Base-by-base conservation (phyloP, 2,329 filamentous ascomycete genomes). In the Pseudocercospora ulei region DNA sequence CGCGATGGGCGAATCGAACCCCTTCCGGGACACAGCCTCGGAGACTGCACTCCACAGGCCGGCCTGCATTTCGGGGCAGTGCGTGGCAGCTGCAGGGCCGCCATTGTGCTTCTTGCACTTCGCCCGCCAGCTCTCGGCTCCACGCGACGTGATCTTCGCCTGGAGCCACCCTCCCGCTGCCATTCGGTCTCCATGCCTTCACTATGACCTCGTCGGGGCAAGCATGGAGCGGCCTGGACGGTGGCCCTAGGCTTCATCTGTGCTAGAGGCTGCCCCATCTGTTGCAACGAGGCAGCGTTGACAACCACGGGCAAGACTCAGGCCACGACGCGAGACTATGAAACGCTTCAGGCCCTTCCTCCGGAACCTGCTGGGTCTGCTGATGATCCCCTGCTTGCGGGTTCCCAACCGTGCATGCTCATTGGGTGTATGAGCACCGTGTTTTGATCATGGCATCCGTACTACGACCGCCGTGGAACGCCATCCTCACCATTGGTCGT, bases 21-120 rank as follows among this genome's bases (percentile, higher is more conserved):
- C 18, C 23, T 33, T 19, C 30, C 23, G 30, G n/a, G n/a, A 16
- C 30, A 33, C 30, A 33, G 30, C 30, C 30, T 33, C 30, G 14
- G 23, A 23, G 18, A 7, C 20, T 33, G 30, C 30, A 33, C 30
- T 20, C 16, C 30, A 33, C 30, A 33, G 23, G 30, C 28, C 19
- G 17, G 28, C 28, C 20, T 33, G 30, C 30, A 23, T 33, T 33
- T 17, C 30, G 30, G 20, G 30, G 30, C 30, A 33, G 30, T 33
- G 30, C 30, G 14, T 11, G 11, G 9, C 18, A 22, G 13, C 18
- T 33, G 30, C 30, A 33, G 18, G 30, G 18, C 30, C 30, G 18
- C 30, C 30, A 33, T 33, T 19, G 16, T 22, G 18, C 4, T 12
- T 11, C 5, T n/a, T 7, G 30, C 17, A 13, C 30, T 22, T 23